These are phyloP conservation scores for Pleodorina starrii DNA, from an alignment of 139 green algal genomes.

Conservation along the genomic window DNA sequence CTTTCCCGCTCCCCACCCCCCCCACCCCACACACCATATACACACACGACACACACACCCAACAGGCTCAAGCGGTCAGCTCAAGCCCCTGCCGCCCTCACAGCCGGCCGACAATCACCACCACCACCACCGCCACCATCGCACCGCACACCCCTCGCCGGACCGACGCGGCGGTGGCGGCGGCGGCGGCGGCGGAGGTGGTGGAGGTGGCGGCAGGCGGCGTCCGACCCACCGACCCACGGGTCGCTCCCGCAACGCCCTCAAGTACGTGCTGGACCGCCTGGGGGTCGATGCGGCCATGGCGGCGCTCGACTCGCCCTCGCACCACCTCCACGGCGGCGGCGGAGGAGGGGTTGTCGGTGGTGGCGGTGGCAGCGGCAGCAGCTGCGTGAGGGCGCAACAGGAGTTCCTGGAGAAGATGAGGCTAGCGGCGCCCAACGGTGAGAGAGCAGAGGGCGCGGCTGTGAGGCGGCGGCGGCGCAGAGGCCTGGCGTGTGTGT, in stretches of 20 bases:
- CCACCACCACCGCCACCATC: background rate
- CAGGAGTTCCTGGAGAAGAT: conserved; percentile 49
- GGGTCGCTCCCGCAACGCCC: conserved; percentile 49
- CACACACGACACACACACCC: too few species aligned
- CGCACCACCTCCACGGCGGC: background rate
- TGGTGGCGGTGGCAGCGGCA: conserved; percentile 17
- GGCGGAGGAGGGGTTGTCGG: background rate
- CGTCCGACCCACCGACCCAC: background rate
- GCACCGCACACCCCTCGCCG: background rate
- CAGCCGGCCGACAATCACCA: background rate
- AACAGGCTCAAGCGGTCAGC: background rate
- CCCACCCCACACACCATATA: too few species aligned
- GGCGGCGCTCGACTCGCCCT: background rate
- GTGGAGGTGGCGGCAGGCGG: conserved; percentile 39
- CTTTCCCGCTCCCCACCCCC: too few species aligned
- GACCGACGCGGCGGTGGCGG: conserved; percentile 9
- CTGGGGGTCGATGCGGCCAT: conserved; percentile 47
- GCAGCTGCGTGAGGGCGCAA: conserved; percentile 4
- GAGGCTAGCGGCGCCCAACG: conserved; percentile 11
- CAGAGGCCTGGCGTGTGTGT: too few species aligned
- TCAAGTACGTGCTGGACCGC: conserved; percentile 57
- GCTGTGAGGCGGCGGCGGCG: too few species aligned
- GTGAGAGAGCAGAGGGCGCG: too few species aligned
- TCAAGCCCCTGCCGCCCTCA: conserved; percentile 6
- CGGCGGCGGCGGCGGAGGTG: too few species aligned